Conservation (phyloP, 2,329 filamentous ascomycete species). For the Penicillium sumatraense region DNA sequence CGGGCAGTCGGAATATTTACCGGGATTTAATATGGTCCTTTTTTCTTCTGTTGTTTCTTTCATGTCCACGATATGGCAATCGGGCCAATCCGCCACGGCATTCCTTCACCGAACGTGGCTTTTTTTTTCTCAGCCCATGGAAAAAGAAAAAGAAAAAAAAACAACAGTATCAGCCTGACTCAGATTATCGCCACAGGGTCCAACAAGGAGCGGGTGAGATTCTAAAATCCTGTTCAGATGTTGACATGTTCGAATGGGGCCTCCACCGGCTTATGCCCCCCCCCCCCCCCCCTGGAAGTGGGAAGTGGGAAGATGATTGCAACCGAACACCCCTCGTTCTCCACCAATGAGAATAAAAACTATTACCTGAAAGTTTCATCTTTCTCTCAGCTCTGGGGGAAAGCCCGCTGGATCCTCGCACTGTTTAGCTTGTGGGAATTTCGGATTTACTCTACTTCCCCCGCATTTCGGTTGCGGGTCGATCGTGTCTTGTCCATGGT, state of each 20-base stretch:
- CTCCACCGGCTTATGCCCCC: background rate
- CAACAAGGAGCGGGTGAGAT: background rate
- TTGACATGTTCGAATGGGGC: background rate
- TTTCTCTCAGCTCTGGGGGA: background rate
- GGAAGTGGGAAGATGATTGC: background rate
- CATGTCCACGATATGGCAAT: too few species aligned
- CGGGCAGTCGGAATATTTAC: background rate
- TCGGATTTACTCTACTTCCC: background rate
- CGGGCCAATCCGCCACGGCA: too few species aligned
- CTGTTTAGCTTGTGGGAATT: background rate
- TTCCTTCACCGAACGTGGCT: too few species aligned
- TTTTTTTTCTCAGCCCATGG: too few species aligned
- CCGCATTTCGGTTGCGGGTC: slow-evolving; percentile 13
- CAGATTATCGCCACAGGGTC: slow-evolving; percentile 1
- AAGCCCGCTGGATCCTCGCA: background rate
- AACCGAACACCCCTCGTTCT: background rate
- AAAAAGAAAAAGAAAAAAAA: background rate
- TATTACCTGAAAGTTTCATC: background rate
- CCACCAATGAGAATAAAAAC: background rate
- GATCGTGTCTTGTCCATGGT: slow-evolving; percentile 2
- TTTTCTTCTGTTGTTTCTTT: too few species aligned
- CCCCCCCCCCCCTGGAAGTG: too few species aligned
- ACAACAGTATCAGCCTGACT: background rate
- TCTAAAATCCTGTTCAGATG: background rate
- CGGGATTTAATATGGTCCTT: background rate